phyloP scores from a whole-genome alignment of 2,329 filamentous ascomycete species.

The Penicillium sp. region DNA sequence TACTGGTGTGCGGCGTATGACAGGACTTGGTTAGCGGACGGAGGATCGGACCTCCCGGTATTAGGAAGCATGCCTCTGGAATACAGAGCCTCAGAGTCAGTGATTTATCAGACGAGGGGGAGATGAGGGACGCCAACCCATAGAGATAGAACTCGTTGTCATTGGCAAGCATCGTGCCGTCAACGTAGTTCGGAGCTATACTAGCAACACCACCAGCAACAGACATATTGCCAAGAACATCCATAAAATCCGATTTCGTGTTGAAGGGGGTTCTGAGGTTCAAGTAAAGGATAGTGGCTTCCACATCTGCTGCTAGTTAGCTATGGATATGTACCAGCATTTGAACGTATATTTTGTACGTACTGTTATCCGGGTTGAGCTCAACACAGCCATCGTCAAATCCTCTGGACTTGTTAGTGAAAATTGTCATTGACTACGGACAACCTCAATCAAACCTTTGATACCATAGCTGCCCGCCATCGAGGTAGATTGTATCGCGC shows the following conservation, averaged over 20 bases:
- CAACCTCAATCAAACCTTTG: constrained; percentile 13
- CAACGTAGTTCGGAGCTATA: constrained; percentile 53
- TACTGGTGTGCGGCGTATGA: constrained; percentile 51
- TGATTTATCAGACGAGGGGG: background rate
- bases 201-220: constrained; percentile 8
- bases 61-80: constrained; percentile 47
- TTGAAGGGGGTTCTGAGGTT: constrained; percentile 17
- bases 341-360: too few relatives aligned
- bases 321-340: too few relatives aligned
- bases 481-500: constrained; percentile 17
- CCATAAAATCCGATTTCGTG: constrained; percentile 12
- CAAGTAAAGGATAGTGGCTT: constrained; percentile 13
- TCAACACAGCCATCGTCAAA: constrained; percentile 10
- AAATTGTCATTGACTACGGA: background rate
- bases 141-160: constrained; percentile 63
- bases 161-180: constrained; percentile 66
- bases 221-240: constrained; percentile 38
- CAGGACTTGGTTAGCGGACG: constrained; percentile 46
- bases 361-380: background rate
- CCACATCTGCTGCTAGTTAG: constrained; percentile 9
- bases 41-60: constrained; percentile 39
- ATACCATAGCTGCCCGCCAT: constrained; percentile 15
- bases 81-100: background rate
- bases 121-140: constrained; percentile 42
- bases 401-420: constrained; percentile 9